phyloP scores from a whole-genome alignment of 2,329 filamentous ascomycete genomes.

The Talaromyces piceae region DNA sequence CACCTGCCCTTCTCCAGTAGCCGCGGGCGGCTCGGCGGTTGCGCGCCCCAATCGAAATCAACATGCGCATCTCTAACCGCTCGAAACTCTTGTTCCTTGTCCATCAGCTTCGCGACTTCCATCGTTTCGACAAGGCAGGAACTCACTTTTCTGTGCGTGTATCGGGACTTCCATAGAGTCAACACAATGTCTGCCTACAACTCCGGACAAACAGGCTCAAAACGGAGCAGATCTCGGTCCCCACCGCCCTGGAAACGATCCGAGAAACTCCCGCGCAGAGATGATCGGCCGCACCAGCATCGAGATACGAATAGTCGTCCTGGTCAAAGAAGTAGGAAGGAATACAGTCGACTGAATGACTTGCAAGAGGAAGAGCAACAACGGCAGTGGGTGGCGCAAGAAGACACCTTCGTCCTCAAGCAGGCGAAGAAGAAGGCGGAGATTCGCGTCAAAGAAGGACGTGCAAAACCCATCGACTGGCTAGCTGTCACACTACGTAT shows the following conservation, averaged over 20 bases:
- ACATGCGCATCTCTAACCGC: not conserved
- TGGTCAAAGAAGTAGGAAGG: slow-evolving; percentile 28
- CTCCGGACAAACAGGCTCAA: slow-evolving; percentile 26
- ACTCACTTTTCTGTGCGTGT: not conserved
- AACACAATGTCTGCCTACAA: slow-evolving; percentile 26
- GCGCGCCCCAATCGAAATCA: not conserved
- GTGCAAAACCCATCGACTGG: slow-evolving; percentile 89
- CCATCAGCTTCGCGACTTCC: not conserved
- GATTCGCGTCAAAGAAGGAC: slow-evolving; percentile 82
- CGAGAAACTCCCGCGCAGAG: slow-evolving; percentile 29
- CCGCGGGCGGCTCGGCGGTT: not conserved
- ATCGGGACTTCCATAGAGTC: not conserved
- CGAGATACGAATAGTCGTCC: slow-evolving; percentile 16
- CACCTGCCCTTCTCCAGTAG: not conserved
- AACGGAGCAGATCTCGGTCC: slow-evolving; percentile 37
- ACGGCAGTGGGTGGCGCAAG: slow-evolving; percentile 79
- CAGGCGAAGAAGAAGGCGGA: slow-evolving; percentile 98
- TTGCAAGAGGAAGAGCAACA: slow-evolving; percentile 71
- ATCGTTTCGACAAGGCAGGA: not conserved
- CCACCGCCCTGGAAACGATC: slow-evolving; percentile 31
- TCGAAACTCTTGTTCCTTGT: not conserved
- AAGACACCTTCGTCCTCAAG: slow-evolving; percentile 91
- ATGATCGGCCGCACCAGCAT: slow-evolving; percentile 23
- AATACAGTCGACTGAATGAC: slow-evolving; percentile 42
- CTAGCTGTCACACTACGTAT: slow-evolving; percentile 84